Base-by-base conservation (phyloP, 2,329 filamentous ascomycete species). In the Apiospora koreana region DNA sequence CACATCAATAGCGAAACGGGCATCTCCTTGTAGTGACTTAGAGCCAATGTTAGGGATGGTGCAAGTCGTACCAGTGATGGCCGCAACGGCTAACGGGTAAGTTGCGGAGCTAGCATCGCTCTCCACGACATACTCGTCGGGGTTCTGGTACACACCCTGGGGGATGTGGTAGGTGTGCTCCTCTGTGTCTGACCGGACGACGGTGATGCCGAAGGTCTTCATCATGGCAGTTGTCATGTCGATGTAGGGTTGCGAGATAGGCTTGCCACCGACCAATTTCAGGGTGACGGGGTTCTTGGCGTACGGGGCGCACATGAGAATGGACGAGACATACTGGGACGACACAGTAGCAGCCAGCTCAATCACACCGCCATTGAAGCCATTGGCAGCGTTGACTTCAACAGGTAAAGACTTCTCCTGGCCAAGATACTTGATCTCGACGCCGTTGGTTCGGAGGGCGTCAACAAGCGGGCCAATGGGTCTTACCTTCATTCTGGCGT, bases 191-290 rank as follows among this genome's bases (percentile, higher is more conserved):
- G 95, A 97, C 75, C 89, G 90, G 72, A 90, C 86, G 16, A 98
- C 96, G 48, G 90, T 81, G 50, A 99, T 89, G 67, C 96, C 96
- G 77, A 99, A 99, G 2, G 93, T 88, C 69, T 88, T 88, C 96
- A 99, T 99, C 95, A 99, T 99, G 21, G 94, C 89, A 68, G 97
- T 94, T 1, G 96, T 99, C 95, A 99, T 98, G 79, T 99, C 94
- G 77, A 99, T 98, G 80, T 99, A 99, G 1, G 92, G 91, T 79
- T 98, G 95, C 1, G 95, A 98, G 74, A 99, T 97, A 58, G 96
- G 95, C 81, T 97, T 98, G 69, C 95, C 96, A n/a, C 96, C 96
- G 16, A 98, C 92, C 48, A 99, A 87, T 50, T 91, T 92, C 74
- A 99, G 84, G 0, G 94, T 98, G 46, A 99, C 95, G 0, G 95